Conservation (phyloP, 257 asterid species). For the Capsicum chinense region DNA sequence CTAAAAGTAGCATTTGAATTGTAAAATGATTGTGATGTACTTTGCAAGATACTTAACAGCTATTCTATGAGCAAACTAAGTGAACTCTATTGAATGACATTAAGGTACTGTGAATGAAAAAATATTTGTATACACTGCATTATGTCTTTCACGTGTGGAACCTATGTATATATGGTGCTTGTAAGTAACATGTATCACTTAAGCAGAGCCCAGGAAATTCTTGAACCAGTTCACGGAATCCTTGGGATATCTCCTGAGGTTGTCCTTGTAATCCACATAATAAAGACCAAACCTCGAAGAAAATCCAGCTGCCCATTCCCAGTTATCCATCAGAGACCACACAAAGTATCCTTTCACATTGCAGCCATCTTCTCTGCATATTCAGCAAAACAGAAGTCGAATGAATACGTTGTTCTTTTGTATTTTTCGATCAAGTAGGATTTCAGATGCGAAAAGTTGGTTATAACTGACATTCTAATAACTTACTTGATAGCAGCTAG, state of each 20-base stretch:
- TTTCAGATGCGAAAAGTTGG: background rate
- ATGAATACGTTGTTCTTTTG: background rate
- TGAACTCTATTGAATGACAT: background rate
- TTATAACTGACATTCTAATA: background rate
- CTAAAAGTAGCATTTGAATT: background rate
- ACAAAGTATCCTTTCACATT: conserved; percentile 82
- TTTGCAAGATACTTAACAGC: background rate
- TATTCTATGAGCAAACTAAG: too few species aligned
- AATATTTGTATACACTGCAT: background rate
- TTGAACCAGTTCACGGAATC: conserved; percentile 83
- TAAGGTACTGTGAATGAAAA: background rate
- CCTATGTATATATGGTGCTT: background rate
- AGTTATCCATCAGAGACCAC: conserved; percentile 90
- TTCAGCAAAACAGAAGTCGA: background rate
- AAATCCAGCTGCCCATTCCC: conserved; percentile 93
- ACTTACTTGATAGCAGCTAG: conserved; percentile 74
- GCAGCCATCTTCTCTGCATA: conserved; percentile 84
- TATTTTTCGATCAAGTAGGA: background rate
- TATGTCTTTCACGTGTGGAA: background rate
- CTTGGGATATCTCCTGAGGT: conserved; percentile 78
- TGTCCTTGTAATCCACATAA: conserved; percentile 77
- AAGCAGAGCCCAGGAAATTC: conserved; percentile 55
- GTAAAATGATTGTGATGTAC: background rate
- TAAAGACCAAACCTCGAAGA: conserved; percentile 78
- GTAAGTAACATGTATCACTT: conserved; percentile 7